A percentile compares a stretch with the other conserved stretches of the same genome.
Conservation (phyloP, 192 early-diverging fungal species). For the Oehlia diaphana region DNA sequence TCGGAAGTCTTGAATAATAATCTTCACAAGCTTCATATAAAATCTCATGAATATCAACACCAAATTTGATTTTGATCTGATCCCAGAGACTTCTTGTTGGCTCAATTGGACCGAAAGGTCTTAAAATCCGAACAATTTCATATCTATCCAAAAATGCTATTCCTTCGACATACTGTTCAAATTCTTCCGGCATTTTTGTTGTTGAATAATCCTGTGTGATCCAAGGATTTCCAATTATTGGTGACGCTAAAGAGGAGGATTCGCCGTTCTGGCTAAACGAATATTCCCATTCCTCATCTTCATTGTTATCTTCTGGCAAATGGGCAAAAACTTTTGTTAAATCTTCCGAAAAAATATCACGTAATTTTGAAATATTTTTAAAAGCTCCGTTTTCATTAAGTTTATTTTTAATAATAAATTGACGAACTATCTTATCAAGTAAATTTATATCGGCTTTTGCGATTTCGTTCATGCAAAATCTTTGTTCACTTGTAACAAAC, state of each 20-base stretch:
- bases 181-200: neutral
- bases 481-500: neutral
- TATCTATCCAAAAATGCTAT: neutral
- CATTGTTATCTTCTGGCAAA: neutral
- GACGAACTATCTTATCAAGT: neutral
- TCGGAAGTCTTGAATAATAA: neutral
- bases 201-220: neutral
- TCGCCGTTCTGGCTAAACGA: neutral
- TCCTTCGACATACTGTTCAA: neutral
- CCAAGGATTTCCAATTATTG: neutral
- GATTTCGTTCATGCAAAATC: neutral
- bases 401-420: neutral
- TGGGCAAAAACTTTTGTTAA: neutral
- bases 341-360: neutral
- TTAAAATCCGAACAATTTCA: neutral
- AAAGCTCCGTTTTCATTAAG: neutral
- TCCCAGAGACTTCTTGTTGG: neutral
- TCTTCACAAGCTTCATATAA: neutral
- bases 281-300: neutral
- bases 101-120: neutral
- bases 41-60: neutral
- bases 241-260: neutral
- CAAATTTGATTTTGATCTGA: neutral
- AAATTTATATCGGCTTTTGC: neutral
- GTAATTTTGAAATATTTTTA: neutral